These are phyloP conservation scores for Beverwykella pulmonaria DNA, from an alignment of 495 filamentous ascomycete species.

Conservation along the genomic window DNA sequence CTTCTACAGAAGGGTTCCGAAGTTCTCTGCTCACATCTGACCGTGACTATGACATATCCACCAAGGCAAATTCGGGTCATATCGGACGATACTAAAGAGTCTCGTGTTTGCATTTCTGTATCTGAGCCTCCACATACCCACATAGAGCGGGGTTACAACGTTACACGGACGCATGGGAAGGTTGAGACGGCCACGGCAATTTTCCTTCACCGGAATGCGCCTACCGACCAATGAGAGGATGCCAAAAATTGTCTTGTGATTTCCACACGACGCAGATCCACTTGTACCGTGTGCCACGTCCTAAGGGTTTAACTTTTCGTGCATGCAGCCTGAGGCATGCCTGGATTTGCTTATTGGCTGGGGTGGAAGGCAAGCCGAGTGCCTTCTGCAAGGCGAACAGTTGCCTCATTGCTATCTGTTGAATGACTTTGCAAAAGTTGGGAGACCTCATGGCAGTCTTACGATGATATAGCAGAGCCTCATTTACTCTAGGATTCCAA, in stretches of 20 bases:
- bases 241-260: conserved; percentile 2
- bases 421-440: no score
- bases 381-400: background rate
- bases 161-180: background rate
- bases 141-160: no score
- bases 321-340: background rate
- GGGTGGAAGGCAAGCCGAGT: background rate
- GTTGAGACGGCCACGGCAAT: background rate
- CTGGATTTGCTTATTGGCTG: background rate
- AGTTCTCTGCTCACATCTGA: no score
- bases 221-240: background rate
- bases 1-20: no score
- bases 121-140: no score
- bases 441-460: no score
- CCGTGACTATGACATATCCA: no score
- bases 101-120: no score
- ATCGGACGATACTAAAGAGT: no score
- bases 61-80: no score
- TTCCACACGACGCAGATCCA: background rate
- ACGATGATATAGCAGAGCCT: background rate
- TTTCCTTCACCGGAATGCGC: background rate
- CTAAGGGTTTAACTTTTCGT: background rate
- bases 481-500: background rate
- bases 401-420: conserved; percentile 2
- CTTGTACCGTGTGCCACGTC: background rate